phyloP scores from a whole-genome alignment of 129 eudicot genomes.

The Artemisia argyi region DNA sequence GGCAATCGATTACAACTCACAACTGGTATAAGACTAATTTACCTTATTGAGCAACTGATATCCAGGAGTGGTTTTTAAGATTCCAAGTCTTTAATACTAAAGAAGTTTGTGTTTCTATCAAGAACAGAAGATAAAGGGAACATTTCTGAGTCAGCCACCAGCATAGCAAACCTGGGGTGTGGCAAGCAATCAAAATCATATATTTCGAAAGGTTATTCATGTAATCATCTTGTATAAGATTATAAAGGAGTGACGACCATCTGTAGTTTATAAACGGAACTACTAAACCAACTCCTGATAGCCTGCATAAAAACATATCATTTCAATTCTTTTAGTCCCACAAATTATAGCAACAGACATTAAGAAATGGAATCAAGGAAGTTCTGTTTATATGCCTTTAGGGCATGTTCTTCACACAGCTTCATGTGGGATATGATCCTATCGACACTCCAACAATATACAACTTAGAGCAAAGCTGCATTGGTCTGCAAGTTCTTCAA shows the following conservation, averaged over 20 bases:
- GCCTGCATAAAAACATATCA: too few relatives aligned
- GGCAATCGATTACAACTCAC: too few relatives aligned
- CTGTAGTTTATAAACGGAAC: too few relatives aligned
- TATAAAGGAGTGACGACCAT: slow-evolving; percentile 72
- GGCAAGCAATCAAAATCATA: slow-evolving; percentile 47
- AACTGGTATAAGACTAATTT: background rate
- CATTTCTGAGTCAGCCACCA: slow-evolving; percentile 95
- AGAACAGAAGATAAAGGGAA: slow-evolving; percentile 80
- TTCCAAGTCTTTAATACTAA: slow-evolving; percentile 67
- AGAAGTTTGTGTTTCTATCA: slow-evolving; percentile 77
- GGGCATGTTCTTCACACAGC: too few relatives aligned
- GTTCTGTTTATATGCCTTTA: too few relatives aligned
- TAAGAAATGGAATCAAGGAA: too few relatives aligned
- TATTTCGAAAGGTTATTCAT: slow-evolving; percentile 59
- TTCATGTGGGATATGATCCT: too few relatives aligned
- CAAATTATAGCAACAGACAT: too few relatives aligned
- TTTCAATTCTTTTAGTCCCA: too few relatives aligned
- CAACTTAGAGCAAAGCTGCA: slow-evolving; percentile 72
- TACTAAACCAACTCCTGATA: too few relatives aligned
- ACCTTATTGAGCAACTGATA: slow-evolving; percentile 87
- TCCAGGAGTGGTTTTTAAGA: slow-evolving; percentile 82
- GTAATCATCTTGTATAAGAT: slow-evolving; percentile 71
- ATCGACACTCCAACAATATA: slow-evolving; percentile 86
- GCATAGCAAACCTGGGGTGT: slow-evolving; percentile 70
- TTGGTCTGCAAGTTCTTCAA: slow-evolving; percentile 89